Evolutionary conservation across 257 asterid genomes (phyloP).

Genomic region (Solanum sitiens): DNA sequence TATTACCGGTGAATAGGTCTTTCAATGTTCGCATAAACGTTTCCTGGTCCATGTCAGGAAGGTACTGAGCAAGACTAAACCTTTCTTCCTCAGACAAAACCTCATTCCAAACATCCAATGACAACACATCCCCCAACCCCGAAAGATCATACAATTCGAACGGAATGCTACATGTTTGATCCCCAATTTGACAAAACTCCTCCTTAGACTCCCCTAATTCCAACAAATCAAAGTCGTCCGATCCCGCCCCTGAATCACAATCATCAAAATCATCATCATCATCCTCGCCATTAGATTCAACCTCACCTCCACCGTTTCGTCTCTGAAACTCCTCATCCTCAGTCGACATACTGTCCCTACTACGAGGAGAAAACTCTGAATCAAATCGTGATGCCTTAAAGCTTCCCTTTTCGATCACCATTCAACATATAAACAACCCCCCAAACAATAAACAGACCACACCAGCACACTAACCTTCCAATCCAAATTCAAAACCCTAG

Average conservation of each 20-base stretch:
- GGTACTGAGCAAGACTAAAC: constrained; percentile 58
- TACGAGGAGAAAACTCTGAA: constrained; percentile 57
- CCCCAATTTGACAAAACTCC: constrained; percentile 91
- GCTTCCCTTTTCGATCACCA: constrained; percentile 94
- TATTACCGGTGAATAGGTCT: constrained; percentile 70
- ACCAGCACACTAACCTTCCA: not conserved
- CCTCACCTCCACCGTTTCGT: constrained; percentile 31
- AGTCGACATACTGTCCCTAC: constrained; percentile 58
- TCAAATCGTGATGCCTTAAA: constrained; percentile 62
- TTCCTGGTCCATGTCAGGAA: constrained; percentile 98
- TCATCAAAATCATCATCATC: constrained; percentile 82
- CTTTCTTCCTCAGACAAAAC: constrained; percentile 80
- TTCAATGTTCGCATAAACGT: constrained; percentile 56
- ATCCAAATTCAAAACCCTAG: constrained; percentile 6
- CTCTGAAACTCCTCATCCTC: constrained; percentile 69
- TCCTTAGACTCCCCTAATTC: constrained; percentile 87
- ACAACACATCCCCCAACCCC: constrained; percentile 64
- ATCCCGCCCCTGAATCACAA: constrained; percentile 98
- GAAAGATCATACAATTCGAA: constrained; percentile 82
- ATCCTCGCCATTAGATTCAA: constrained; percentile 46
- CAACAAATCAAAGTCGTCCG: constrained; percentile 85
- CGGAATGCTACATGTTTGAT: constrained; percentile 88
- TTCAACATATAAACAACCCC: constrained; percentile 36
- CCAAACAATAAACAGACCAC: not conserved
- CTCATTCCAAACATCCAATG: constrained; percentile 96